Percentiles rank a stretch among this genome's conserved stretches.
Conservation (phyloP, 1,139 yeast species). For the Nadsonia starkeyi-henricii region DNA sequence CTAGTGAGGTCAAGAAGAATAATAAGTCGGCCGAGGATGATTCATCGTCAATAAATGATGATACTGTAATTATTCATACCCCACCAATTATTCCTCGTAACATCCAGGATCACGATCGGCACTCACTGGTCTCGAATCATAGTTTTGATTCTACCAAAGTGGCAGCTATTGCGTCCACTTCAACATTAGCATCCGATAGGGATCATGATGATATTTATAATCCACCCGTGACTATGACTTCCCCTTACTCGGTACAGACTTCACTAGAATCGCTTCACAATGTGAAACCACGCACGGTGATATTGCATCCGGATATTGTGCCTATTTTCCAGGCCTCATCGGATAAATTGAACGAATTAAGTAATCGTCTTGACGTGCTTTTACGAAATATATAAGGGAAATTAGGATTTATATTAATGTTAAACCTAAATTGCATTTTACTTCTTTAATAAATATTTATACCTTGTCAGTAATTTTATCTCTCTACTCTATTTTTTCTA, state of each 20-base stretch:
- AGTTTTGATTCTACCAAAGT: too few species aligned
- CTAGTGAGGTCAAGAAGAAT: too few species aligned
- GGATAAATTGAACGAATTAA: slow-evolving; percentile 17
- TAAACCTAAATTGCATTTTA: background rate
- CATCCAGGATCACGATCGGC: too few species aligned
- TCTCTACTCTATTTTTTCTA: slow-evolving; percentile 1
- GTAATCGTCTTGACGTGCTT: slow-evolving; percentile 5
- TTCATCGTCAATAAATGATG: too few species aligned
- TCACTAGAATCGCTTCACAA: background rate
- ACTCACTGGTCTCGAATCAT: too few species aligned
- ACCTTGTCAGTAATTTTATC: too few species aligned
- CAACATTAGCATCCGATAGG: background rate
- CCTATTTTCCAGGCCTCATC: slow-evolving; percentile 19
- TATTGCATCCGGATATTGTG: slow-evolving; percentile 20
- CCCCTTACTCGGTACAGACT: slow-evolving; percentile 1
- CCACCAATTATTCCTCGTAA: too few species aligned
- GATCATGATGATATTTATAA: background rate
- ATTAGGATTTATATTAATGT: background rate
- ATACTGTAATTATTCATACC: too few species aligned
- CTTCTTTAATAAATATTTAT: background rate
- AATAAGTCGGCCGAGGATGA: too few species aligned
- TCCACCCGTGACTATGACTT: slow-evolving; percentile 4
- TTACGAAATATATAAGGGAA: too few species aligned
- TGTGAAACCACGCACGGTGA: slow-evolving; percentile 4
- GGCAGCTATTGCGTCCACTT: too few species aligned